Evolutionary conservation across 768 basidiomycete species (phyloP).

Genomic region (Lactarius sanguifluus): DNA sequence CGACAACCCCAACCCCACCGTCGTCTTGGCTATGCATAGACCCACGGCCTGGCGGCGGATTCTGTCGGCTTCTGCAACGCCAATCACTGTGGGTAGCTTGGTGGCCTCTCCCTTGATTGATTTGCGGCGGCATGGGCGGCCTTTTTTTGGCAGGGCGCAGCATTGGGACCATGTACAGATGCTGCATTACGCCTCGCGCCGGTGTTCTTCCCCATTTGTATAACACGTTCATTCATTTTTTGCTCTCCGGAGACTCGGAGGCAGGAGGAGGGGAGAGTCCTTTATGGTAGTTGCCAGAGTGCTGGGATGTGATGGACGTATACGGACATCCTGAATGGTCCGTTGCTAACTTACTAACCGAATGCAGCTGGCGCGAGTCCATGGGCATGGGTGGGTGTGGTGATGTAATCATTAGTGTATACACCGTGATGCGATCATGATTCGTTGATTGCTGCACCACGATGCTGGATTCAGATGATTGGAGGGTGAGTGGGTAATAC

Average conservation of each 20-base stretch:
- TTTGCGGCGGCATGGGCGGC: not conserved
- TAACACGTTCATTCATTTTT: not conserved
- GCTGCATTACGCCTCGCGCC: not conserved
- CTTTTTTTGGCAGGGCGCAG: not conserved
- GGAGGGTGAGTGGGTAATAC: not conserved
- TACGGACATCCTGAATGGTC: not conserved
- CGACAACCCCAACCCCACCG: not conserved
- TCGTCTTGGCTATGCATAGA: not conserved
- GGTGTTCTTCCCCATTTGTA: not conserved
- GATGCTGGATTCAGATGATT: not conserved
- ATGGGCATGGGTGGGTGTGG: not conserved
- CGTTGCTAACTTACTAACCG: not conserved
- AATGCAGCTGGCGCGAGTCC: not conserved
- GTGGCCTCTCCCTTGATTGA: not conserved
- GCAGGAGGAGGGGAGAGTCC: not conserved
- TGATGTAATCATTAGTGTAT: not conserved
- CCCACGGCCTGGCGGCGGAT: not conserved
- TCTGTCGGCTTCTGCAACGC: not conserved
- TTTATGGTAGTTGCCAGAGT: not conserved
- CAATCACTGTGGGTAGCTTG: not conserved
- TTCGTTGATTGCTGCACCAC: not conserved
- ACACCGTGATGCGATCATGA: not conserved
- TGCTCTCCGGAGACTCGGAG: not conserved
- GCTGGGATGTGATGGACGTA: not conserved
- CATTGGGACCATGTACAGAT: not conserved